A percentile compares a stretch with the other conserved stretches of the same genome.
phyloP scores from a whole-genome alignment of 768 basidiomycete species.

The Mycena haematopus region DNA sequence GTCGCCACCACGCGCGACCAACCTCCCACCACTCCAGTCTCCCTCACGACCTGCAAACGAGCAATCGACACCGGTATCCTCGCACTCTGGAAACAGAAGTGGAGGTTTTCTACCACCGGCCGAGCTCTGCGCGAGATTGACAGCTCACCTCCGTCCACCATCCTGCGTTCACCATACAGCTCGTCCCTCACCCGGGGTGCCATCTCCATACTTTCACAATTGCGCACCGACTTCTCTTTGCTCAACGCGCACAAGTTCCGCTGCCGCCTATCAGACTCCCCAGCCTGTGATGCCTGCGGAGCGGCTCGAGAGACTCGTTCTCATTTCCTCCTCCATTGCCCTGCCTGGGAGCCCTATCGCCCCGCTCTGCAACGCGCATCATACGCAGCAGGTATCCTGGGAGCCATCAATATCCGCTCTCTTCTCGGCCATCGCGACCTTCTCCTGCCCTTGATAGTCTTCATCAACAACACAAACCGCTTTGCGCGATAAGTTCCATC shows the following conservation, averaged over 20 bases:
- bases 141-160: neutral
- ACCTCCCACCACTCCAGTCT: neutral
- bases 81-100: neutral
- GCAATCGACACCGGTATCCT: neutral
- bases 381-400: neutral
- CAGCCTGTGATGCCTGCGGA: neutral
- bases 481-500: neutral
- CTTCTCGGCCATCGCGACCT: neutral
- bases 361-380: neutral
- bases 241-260: too few relatives aligned
- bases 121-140: conserved; percentile 7
- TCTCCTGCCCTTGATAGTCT: neutral
- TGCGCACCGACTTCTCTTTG: neutral
- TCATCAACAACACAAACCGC: too few relatives aligned
- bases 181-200: neutral
- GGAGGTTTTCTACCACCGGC: neutral
- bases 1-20: neutral
- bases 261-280: neutral
- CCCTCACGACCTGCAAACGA: conserved; percentile 3
- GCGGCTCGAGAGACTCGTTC: conserved; percentile 7
- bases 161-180: conserved; percentile 3
- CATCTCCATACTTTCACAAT: neutral
- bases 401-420: neutral
- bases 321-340: conserved; percentile 12
- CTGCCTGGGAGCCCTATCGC: conserved; percentile 11